Base-by-base conservation (phyloP, 768 basidiomycete species). In the Pholiota microspora region DNA sequence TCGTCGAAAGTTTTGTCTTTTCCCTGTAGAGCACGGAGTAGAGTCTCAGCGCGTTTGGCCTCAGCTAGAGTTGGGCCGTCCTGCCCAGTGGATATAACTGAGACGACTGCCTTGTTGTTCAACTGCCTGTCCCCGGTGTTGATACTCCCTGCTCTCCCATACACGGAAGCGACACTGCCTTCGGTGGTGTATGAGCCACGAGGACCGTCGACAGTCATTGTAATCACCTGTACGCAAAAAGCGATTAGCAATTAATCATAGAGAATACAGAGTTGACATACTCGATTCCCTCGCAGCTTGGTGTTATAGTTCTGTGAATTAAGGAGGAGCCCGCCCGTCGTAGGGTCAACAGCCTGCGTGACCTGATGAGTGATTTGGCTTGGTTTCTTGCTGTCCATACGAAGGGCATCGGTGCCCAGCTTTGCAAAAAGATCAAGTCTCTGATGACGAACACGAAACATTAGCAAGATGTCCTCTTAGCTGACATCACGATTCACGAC, bases 21-120 rank as follows among this genome's bases (percentile, higher is more conserved):
- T 1, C 78, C 77, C 55, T 82, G 79, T 3, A 82, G 69, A 44
- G 77, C 69, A 4, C 66, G 68, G 31, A 79, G 74, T 34, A 82
- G 54, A 23, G 71, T 70, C 0, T 65, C 69, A 0, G 71, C 75
- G 23, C 75, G 76, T 44, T 76, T 71, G 3, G 67, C 67, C 56
- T 89, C 86, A 24, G 89, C 86, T 18, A 60, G 64, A 3, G 88
- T 90, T 1, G 79, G 80, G 34, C 71, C 77, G 35, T 79, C 84
- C 29, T 73, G 76, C 0, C 85, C 86, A 57, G 75, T 72, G 7
- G 85, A 74, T 21, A 69, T 77, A 21, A 89, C 71, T 6, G 64
- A 65, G 0, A 62, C 51, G 25, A 82, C 67, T 1, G 64, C 70
- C 66, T 54, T 73, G 62, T 67, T 66, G 51, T 62, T 56, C 35